phyloP scores from a whole-genome alignment of 805 yeast species.

The Nematodospora valgi region DNA sequence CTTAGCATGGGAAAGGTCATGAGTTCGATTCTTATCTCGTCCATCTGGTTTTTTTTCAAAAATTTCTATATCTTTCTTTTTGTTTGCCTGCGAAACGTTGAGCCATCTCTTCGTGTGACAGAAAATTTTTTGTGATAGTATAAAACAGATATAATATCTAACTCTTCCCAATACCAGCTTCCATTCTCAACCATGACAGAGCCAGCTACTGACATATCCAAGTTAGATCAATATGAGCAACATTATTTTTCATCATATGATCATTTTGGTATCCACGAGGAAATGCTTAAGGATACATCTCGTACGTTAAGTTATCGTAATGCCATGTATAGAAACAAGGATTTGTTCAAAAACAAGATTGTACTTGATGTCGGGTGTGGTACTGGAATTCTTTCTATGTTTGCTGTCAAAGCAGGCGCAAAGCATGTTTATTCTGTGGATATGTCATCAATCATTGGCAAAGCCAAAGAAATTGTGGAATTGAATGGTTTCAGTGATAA shows the following conservation, averaged over 20 bases:
- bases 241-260: conserved; percentile 95
- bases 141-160: neutral
- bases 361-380: conserved; percentile 99
- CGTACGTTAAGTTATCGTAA: conserved; percentile 90
- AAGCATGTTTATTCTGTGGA: conserved; percentile 97
- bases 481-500: conserved; percentile 82
- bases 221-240: conserved; percentile 74
- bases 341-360: conserved; percentile 84
- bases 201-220: conserved; percentile 65
- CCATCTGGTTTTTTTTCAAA: conserved; percentile 3
- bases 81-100: neutral
- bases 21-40: conserved; percentile 10
- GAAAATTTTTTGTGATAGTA: neutral
- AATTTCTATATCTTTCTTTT: neutral
- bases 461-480: conserved; percentile 87
- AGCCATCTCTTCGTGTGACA: neutral
- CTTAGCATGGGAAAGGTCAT: conserved; percentile 10
- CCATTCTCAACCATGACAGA: conserved; percentile 6
- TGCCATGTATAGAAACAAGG: conserved; percentile 87
- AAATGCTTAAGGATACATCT: conserved; percentile 94
- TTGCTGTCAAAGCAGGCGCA: conserved; percentile 98
- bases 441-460: conserved; percentile 92
- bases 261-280: conserved; percentile 97
- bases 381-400: conserved; percentile 96
- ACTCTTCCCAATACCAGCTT: no score